These are phyloP conservation scores for Spinellus fusiger DNA, from an alignment of 192 early-diverging fungal genomes.

Conservation along the genomic window DNA sequence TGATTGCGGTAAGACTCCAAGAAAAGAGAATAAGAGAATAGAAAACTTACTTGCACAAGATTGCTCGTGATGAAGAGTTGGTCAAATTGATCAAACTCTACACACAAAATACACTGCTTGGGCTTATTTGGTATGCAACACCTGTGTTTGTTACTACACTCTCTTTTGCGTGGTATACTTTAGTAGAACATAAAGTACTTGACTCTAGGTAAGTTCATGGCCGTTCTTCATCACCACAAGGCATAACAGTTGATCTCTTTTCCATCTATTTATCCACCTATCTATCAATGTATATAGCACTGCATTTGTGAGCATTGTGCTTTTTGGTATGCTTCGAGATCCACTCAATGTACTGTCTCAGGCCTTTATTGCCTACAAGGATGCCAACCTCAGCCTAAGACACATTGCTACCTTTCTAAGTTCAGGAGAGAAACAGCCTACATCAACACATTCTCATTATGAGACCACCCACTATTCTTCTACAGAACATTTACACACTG, in stretches of 20 bases:
- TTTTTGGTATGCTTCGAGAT: conserved; percentile 57
- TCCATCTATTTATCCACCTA: background rate
- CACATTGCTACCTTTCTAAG: conserved; percentile 43
- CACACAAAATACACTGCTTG: conserved; percentile 26
- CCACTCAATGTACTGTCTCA: conserved; percentile 55
- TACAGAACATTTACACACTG: background rate
- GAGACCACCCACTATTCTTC: background rate
- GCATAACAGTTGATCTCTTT: background rate
- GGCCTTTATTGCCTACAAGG: conserved; percentile 47
- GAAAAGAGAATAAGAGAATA: background rate
- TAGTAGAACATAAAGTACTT: conserved; percentile 42
- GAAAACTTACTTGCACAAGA: background rate
- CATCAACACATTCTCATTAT: background rate
- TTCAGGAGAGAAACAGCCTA: conserved; percentile 14
- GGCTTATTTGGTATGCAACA: conserved; percentile 45
- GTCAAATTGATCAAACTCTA: conserved; percentile 29
- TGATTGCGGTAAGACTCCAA: conserved; percentile 45
- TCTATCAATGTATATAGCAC: conserved; percentile 17
- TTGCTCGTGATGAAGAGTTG: conserved; percentile 26
- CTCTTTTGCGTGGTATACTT: conserved; percentile 53
- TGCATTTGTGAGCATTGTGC: conserved; percentile 60
- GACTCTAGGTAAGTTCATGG: conserved; percentile 30
- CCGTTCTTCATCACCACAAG: background rate
- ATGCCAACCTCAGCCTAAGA: conserved; percentile 47
- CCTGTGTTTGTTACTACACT: conserved; percentile 55